A percentile compares a stretch with the other conserved stretches of the same genome.
Evolutionary conservation across 176 grass and related monocot genomes (phyloP).

Genomic region (Melocanna baccifera): DNA sequence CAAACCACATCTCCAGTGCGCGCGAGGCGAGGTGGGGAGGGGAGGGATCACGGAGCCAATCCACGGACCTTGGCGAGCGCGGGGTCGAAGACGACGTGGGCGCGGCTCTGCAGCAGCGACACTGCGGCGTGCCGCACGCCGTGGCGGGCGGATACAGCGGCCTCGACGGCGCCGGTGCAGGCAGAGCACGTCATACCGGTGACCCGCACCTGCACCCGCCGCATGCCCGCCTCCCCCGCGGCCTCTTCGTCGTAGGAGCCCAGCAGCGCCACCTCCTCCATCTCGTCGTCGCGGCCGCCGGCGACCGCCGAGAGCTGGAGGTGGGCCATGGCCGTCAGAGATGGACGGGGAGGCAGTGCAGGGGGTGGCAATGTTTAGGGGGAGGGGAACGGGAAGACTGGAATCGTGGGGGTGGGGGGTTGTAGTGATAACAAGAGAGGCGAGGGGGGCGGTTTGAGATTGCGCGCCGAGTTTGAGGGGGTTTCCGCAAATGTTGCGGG

Average conservation of each 20-base stretch:
- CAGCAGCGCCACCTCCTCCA: constrained; percentile 86
- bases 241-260: constrained; percentile 52
- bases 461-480: not conserved
- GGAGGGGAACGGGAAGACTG: not conserved
- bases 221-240: constrained; percentile 25
- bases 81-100: constrained; percentile 88
- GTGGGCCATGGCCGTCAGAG: constrained; percentile 46
- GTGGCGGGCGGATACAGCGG: constrained; percentile 44
- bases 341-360: not conserved
- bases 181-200: constrained; percentile 96
- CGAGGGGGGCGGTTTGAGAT: not conserved
- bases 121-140: constrained; percentile 64
- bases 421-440: not conserved
- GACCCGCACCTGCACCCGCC: constrained; percentile 69
- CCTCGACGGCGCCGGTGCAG: constrained; percentile 78
- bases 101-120: constrained; percentile 83
- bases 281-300: constrained; percentile 41
- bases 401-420: not conserved
- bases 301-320: constrained; percentile 64
- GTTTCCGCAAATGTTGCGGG: not conserved
- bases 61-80: constrained; percentile 58
- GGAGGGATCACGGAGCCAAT: constrained; percentile 8
- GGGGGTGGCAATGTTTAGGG: not conserved
- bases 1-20: not conserved
- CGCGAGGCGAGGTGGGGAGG: not conserved